These are phyloP conservation scores for Penicillium occitanis DNA, from an alignment of 2,329 filamentous ascomycete genomes.

Conservation along the genomic window DNA sequence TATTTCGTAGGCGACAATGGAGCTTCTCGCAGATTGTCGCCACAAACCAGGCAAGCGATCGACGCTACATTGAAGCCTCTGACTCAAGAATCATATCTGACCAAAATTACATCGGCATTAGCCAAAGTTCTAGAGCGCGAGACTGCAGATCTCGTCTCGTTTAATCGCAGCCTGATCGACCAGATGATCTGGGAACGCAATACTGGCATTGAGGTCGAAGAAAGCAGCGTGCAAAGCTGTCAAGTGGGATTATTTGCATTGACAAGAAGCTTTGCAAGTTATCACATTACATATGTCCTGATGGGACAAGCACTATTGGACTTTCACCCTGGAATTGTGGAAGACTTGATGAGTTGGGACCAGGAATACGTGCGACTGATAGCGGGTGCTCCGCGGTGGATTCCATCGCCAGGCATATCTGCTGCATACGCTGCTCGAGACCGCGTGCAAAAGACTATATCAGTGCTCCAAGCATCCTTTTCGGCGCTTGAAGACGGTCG, in stretches of 20 bases:
- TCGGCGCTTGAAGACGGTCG: slow-evolving; percentile 44
- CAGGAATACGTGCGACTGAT: slow-evolving; percentile 54
- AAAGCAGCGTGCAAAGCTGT: slow-evolving; percentile 46
- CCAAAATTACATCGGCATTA: slow-evolving; percentile 40
- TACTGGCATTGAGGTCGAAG: slow-evolving; percentile 46
- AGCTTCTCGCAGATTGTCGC: slow-evolving; percentile 36
- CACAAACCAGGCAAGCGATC: slow-evolving; percentile 36
- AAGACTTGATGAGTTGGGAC: slow-evolving; percentile 59
- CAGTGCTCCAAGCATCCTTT: slow-evolving; percentile 46
- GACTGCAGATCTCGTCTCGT: slow-evolving; percentile 59
- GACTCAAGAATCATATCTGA: slow-evolving; percentile 49
- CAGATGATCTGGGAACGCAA: slow-evolving; percentile 62
- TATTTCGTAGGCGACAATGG: slow-evolving; percentile 47
- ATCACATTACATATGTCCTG: slow-evolving; percentile 48
- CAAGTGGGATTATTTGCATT: slow-evolving; percentile 56
- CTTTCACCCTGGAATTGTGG: slow-evolving; percentile 54
- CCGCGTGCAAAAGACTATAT: slow-evolving; percentile 42
- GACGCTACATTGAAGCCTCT: slow-evolving; percentile 44
- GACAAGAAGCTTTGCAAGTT: slow-evolving; percentile 58
- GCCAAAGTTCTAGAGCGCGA: slow-evolving; percentile 45
- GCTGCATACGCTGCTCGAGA: slow-evolving; percentile 50
- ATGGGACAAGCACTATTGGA: slow-evolving; percentile 54
- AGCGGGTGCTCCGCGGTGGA: slow-evolving; percentile 56
- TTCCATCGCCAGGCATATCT: slow-evolving; percentile 54
- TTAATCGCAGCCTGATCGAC: slow-evolving; percentile 60